Percentiles rank a stretch among this genome's conserved stretches.
phyloP scores from a whole-genome alignment of 164 flowering plant species.

The Umbilicus rupestris region DNA sequence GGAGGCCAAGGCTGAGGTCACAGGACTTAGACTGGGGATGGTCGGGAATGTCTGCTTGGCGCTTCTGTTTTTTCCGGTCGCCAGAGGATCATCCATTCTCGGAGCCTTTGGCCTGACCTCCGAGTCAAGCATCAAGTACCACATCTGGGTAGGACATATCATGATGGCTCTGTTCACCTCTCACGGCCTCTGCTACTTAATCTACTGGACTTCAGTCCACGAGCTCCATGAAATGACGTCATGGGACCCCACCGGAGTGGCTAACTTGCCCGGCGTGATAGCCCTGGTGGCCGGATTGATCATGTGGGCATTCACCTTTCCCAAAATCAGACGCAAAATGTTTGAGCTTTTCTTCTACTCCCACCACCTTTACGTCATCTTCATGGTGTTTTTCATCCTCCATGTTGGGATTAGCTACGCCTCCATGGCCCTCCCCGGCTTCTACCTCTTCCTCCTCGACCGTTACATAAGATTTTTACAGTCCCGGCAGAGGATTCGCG shows the following conservation, averaged over 20 bases:
- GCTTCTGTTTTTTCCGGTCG: slow-evolving; percentile 71
- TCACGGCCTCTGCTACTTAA: slow-evolving; percentile 51
- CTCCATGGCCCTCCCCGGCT: slow-evolving; percentile 59
- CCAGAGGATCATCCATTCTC: slow-evolving; percentile 64
- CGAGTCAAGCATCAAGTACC: slow-evolving; percentile 62
- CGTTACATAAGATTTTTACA: slow-evolving; percentile 72
- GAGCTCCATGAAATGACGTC: slow-evolving; percentile 13
- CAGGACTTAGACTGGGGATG: slow-evolving; percentile 35
- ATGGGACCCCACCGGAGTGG: slow-evolving; percentile 37
- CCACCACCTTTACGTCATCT: slow-evolving; percentile 61
- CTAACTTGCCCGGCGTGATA: slow-evolving; percentile 71
- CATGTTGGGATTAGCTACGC: slow-evolving; percentile 55
- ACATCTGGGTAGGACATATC: slow-evolving; percentile 74
- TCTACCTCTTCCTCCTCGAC: slow-evolving; percentile 75
- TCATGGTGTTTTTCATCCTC: slow-evolving; percentile 53
- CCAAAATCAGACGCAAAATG: slow-evolving; percentile 41
- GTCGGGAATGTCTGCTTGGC: slow-evolving; percentile 57
- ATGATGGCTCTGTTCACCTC: slow-evolving; percentile 50
- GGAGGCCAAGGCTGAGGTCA: slow-evolving; percentile 37
- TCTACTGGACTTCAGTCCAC: slow-evolving; percentile 37
- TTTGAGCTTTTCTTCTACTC: slow-evolving; percentile 86
- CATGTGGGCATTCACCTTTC: slow-evolving; percentile 57
- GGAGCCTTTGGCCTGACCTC: slow-evolving; percentile 57
- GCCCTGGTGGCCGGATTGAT: slow-evolving; percentile 37
- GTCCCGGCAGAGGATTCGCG: slow-evolving; percentile 39